Base-by-base conservation (phyloP, 371 early-diverging fungal species). In the Mucor piriformis region DNA sequence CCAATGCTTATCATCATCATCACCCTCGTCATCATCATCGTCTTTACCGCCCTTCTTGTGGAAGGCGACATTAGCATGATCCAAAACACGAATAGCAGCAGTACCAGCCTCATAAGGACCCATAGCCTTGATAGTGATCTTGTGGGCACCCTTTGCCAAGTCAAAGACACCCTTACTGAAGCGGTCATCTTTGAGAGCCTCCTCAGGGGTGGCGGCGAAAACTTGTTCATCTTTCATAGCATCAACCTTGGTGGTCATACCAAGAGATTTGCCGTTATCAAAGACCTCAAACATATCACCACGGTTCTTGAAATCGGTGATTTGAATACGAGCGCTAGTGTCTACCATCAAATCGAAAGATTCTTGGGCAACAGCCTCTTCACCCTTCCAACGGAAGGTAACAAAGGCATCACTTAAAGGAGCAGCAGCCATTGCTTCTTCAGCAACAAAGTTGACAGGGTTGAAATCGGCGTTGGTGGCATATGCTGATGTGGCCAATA, bases 21-120 rank as follows among this genome's bases (percentile, higher is more conserved):
- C 56, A 0, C 58, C 49, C 1, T 61, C 55, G 16, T 57, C 51
- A 6, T 58, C 37, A 18, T 54, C 48, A 21, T 47, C 54, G 11
- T 63, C n/a, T 12, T 57, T 34, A 21, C 40, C 50, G 34, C 64
- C 64, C 55, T 69, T 69, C 46, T 57, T 54, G 35, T 49, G 25
- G 50, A 50, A 54, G 33, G 54, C 59, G 43, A 47, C 53, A n/a
- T 49, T 51, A 11, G 50, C 21, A 8, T 59, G 60, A 27, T 63
- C 55, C 33, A 79, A 49, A 20, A 79, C 34, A 47, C 80, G 80
- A 18, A 79, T 74, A 43, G 80, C 80, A 54, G 73, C 80, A 25
- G 73, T 76, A 49, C 80, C 80, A 37, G 73, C 73, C 21, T 74
- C 74, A 59, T 72, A 76, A 18, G 80, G 76, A 34, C 77, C 69